A percentile compares a stretch with the other conserved stretches of the same genome.
phyloP scores from a whole-genome alignment of 768 basidiomycete genomes.

The Suillus fuscotomentosus region DNA sequence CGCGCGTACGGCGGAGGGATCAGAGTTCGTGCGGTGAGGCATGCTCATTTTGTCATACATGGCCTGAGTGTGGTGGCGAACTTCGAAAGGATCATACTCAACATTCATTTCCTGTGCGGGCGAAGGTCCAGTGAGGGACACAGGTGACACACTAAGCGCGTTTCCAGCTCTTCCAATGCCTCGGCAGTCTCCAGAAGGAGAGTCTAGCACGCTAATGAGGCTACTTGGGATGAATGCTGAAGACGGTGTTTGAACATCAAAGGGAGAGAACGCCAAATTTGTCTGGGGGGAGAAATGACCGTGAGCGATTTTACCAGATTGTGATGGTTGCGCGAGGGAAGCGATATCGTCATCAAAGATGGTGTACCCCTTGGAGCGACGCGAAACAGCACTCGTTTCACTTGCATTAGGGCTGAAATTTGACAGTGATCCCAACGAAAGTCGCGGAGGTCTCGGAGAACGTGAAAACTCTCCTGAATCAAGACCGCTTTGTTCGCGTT shows the following conservation, averaged over 20 bases:
- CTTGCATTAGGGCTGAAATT: conserved; percentile 17
- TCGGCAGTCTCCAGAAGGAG: conserved; percentile 59
- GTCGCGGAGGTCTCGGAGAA: conserved; percentile 28
- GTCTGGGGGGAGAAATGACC: conserved; percentile 17
- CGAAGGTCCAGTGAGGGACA: conserved; percentile 34
- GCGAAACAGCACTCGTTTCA: conserved; percentile 14
- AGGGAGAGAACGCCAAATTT: conserved; percentile 49
- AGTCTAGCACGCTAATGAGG: conserved; percentile 44
- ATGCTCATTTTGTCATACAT: conserved; percentile 23
- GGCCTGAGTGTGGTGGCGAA: conserved; percentile 30
- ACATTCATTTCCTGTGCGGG: conserved; percentile 25
- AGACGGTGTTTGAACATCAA: conserved; percentile 43
- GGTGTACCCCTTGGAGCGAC: conserved; percentile 38
- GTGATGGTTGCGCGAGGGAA: conserved; percentile 22
- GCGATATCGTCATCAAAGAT: conserved; percentile 41
- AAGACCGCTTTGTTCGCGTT: conserved; percentile 8
- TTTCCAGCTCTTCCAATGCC: conserved; percentile 16
- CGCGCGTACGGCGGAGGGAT: conserved; percentile 25
- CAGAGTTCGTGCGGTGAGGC: conserved; percentile 35
- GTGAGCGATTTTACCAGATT: conserved; percentile 13
- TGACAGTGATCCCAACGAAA: conserved; percentile 31
- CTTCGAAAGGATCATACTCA: conserved; percentile 49
- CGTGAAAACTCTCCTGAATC: conserved; percentile 15
- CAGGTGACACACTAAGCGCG: conserved; percentile 39
- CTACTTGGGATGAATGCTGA: conserved; percentile 55